Evolutionary conservation across 371 early-diverging fungal genomes (phyloP).

Genomic region (Mucor indicus): DNA sequence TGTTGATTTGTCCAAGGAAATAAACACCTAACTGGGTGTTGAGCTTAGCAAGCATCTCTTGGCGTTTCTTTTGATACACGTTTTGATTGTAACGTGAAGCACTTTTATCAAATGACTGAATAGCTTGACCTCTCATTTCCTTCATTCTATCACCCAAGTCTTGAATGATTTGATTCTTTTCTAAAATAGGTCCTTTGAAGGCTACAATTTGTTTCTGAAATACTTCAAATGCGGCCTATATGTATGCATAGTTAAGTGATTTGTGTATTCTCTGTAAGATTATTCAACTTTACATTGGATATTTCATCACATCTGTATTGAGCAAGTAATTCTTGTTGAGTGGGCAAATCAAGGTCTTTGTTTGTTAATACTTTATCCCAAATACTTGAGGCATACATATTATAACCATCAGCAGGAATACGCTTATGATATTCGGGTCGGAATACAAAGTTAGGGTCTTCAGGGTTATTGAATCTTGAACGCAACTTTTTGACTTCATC

Average conservation of each 20-base stretch:
- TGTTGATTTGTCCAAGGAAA: slow-evolving; percentile 85
- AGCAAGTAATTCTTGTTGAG: slow-evolving; percentile 95
- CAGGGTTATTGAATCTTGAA: slow-evolving; percentile 68
- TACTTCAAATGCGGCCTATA: slow-evolving; percentile 61
- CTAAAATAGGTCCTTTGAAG: slow-evolving; percentile 64
- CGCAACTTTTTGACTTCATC: slow-evolving; percentile 67
- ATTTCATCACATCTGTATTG: slow-evolving; percentile 99
- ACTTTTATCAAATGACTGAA: slow-evolving; percentile 80
- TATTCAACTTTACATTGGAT: slow-evolving; percentile 51
- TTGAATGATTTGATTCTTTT: slow-evolving; percentile 74
- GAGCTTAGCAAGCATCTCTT: slow-evolving; percentile 74
- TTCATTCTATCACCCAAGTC: slow-evolving; percentile 72
- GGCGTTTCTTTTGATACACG: slow-evolving; percentile 86
- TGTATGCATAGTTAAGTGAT: too few species aligned
- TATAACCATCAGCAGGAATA: slow-evolving; percentile 95
- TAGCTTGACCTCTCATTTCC: slow-evolving; percentile 53
- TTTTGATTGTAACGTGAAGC: slow-evolving; percentile 89
- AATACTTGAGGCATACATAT: slow-evolving; percentile 84
- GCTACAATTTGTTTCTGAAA: slow-evolving; percentile 63
- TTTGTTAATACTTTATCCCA: slow-evolving; percentile 94
- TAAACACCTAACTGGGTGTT: slow-evolving; percentile 74
- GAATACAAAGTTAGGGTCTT: slow-evolving; percentile 78
- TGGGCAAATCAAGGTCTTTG: slow-evolving; percentile 95
- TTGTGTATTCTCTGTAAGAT: background rate
- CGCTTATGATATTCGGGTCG: slow-evolving; percentile 83